Conservation (phyloP, 2,329 filamentous ascomycete genomes). For the Xylaria sp. region DNA sequence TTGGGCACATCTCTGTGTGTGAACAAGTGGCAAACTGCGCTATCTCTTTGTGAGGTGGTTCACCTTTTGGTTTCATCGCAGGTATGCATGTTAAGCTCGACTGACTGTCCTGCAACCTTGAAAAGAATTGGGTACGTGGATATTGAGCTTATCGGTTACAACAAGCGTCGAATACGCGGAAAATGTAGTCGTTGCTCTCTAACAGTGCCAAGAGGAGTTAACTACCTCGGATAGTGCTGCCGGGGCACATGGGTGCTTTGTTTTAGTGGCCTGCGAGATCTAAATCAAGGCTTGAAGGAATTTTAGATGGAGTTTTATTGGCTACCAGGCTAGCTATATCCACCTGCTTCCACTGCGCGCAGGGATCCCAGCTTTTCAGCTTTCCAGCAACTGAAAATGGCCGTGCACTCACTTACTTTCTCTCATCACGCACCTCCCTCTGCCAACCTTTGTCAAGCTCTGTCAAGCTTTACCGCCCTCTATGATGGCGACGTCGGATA, state of each 20-base stretch:
- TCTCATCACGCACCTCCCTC: not conserved
- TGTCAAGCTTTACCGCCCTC: conserved; percentile 5
- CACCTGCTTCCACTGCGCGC: not conserved
- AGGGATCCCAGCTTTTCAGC: not conserved
- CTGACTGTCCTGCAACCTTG: not conserved
- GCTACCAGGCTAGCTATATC: not conserved
- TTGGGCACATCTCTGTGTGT: not conserved
- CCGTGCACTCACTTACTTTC: not conserved
- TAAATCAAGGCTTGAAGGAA: not conserved
- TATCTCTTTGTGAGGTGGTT: conserved; percentile 5
- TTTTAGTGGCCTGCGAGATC: not conserved
- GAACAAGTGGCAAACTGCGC: not conserved
- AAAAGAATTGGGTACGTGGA: not conserved
- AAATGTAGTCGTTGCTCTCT: not conserved
- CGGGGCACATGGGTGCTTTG: not conserved
- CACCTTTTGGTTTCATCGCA: not conserved
- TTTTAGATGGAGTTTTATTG: not conserved
- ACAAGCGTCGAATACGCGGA: not conserved
- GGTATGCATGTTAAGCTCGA: not conserved
- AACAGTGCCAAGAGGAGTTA: not conserved
- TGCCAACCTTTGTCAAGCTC: not conserved
- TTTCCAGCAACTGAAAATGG: not conserved
- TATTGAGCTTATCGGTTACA: not conserved
- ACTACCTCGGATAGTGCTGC: not conserved
- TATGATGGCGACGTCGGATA: not conserved